A percentile compares a stretch with the other conserved stretches of the same genome.
Evolutionary conservation across 2,329 filamentous ascomycete species (phyloP).

Genomic region (Neocatenulostroma microsporum): DNA sequence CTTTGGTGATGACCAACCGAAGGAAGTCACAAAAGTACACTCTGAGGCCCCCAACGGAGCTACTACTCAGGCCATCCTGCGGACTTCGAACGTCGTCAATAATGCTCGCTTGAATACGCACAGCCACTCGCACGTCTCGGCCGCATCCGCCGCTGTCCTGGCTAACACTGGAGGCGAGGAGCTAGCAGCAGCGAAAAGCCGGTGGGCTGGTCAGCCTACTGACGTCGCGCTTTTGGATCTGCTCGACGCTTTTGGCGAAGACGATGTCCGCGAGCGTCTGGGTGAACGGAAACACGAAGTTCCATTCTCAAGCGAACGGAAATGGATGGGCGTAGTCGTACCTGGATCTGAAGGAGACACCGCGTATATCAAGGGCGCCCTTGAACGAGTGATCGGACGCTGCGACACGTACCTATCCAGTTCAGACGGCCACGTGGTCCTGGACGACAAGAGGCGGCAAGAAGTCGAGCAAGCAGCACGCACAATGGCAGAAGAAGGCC

Average conservation of each 20-base stretch:
- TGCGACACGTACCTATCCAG: conserved; percentile 86
- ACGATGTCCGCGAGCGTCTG: conserved; percentile 80
- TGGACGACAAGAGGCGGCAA: conserved; percentile 68
- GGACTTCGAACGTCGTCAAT: conserved; percentile 94
- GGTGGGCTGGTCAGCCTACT: conserved; percentile 95
- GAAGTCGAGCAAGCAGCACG: conserved; percentile 74
- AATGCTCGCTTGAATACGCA: conserved; percentile 71
- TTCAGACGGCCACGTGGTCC: conserved; percentile 75
- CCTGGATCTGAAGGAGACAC: conserved; percentile 57
- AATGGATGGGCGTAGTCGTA: conserved; percentile 98
- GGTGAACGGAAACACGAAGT: conserved; percentile 77
- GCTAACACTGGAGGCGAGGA: conserved; percentile 66
- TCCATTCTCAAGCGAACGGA: conserved; percentile 92
- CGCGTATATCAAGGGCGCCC: conserved; percentile 90
- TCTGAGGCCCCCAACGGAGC: conserved; percentile 54
- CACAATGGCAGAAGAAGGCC: conserved; percentile 76
- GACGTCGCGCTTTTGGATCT: conserved; percentile 96
- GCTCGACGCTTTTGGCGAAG: conserved; percentile 81
- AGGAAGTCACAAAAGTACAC: conserved; percentile 50
- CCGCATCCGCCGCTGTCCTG: conserved; percentile 68
- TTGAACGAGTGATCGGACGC: conserved; percentile 75
- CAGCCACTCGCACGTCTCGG: conserved; percentile 49
- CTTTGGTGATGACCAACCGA: conserved; percentile 55
- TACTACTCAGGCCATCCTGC: conserved; percentile 70
- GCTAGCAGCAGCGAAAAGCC: conserved; percentile 60